Evolutionary conservation across 164 flowering plant genomes (phyloP), one percentile per base, ranked within the genome.

Genomic region (Platanus orientalis): DNA sequence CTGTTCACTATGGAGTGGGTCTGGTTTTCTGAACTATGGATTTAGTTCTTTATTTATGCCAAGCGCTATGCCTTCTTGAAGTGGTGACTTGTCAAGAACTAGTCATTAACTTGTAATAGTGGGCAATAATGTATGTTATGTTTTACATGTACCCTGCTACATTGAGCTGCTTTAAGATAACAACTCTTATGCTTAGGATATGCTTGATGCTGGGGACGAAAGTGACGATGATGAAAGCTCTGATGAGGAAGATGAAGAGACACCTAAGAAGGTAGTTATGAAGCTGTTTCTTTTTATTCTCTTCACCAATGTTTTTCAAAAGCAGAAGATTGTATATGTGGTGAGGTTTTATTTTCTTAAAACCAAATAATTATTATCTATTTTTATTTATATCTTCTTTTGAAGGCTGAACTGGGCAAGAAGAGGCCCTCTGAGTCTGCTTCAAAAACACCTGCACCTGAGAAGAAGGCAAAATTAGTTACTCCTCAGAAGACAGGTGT

Each of bases 401-500:
- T 10, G 49, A 61, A 83, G 89, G 76, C 61, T 61, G 76, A 63
- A 58, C 54, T 40, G 7, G 59, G 74, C 74, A 88, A 81, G 80
- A 90, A 90, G 76, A 80, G 97, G 60, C 57, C 81, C 45, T 63
- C 71, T 13, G 85, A 75, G 25, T 66, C 90, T 67, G 72, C 78
- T 34, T 26, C 48, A 0, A 80, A 80, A 71, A 76, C 84, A 1
- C 81, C 88, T 65, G 73, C 58, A 23, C 64, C 80, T 12, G 84
- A 71, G 24, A 90, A 88, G 75, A 90, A 88, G 78, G 84, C 82
- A 19, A 84, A 86, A 70, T 53, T 88, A 19, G 76, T 59, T 3
- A 82, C 92, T 19, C 86, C 92, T 44, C 77, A 77, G 54, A 88
- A 87, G 75, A 65, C 84, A 71, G 95, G 95, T 88, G 48, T 62